Evolutionary conservation across 257 asterid genomes (phyloP), one percentile per base, ranked within the genome.

Genomic region (Eustoma russellianum): DNA sequence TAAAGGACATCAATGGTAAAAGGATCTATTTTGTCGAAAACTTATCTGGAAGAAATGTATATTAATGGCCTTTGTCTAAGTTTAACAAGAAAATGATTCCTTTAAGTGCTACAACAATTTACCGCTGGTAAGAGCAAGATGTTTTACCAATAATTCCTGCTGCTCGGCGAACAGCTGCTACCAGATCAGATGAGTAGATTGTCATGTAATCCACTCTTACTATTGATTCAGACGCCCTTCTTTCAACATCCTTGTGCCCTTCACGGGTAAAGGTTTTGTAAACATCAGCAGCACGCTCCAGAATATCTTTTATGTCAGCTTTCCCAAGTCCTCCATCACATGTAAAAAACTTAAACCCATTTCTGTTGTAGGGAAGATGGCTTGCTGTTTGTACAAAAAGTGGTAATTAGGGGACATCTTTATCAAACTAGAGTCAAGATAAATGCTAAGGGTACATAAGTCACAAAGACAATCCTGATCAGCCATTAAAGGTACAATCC

Each of bases 341-440:
- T 2, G 99, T 92, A 65, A 92, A 92, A 79, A 92, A 92, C 74
- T 92, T 92, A 64, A 92, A 80, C 66, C 99, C 99, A 70, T 92
- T 92, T 50, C 97, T 79, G 56, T 92, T 92, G 86, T 75, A 88
- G 46, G 99, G 97, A 67, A 92, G 99, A 78, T 92, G 99, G 73
- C 99, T 92, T 10, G 99, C 99, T 92, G 94, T 71, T 61, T 52
- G 56, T 65, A 70, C 53, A 73, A 46, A 38, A 72, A 75, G 55
- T 30, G 35, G 61, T 17, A 67, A 64, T 63, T 48, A 62, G 71
- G 38, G 66, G 38, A 41, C 33, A 15, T 53, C 41, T 50, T 44
- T 54, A 44, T 38, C 54, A 55, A 43, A 24, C 49, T 19, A 59
- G 44, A 48, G 44, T 40, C 18, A 12, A 9, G 48, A 9, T 14